A percentile compares a stretch with the other conserved stretches of the same genome.
Evolutionary conservation across 164 flowering plant genomes (phyloP).

Genomic region (Piper betle): DNA sequence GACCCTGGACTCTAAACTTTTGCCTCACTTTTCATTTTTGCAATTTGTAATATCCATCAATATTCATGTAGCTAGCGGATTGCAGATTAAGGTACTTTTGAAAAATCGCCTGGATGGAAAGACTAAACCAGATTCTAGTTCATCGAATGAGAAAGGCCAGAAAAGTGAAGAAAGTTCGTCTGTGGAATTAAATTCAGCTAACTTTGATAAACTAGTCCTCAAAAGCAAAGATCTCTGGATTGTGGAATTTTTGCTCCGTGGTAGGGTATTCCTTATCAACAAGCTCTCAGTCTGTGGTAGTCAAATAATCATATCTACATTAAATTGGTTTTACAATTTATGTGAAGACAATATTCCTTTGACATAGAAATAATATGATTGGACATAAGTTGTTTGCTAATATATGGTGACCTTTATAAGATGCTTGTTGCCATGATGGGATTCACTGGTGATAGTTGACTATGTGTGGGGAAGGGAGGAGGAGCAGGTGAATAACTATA

Average conservation of each 20-base stretch:
- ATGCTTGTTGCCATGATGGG: too few relatives aligned
- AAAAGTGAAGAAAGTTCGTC: constrained; percentile 72
- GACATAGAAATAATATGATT: too few relatives aligned
- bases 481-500: too few relatives aligned
- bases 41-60: not conserved
- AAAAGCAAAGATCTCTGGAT: constrained; percentile 96
- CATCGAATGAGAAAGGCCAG: constrained; percentile 41
- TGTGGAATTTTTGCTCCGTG: constrained; percentile 99
- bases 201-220: constrained; percentile 77
- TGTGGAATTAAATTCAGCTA: constrained; percentile 56
- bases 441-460: too few relatives aligned
- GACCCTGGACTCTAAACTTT: not conserved
- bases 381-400: too few relatives aligned
- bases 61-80: constrained; percentile 1
- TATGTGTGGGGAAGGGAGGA: too few relatives aligned
- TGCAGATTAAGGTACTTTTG: constrained; percentile 68
- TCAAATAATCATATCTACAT: too few relatives aligned
- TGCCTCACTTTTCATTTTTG: not conserved
- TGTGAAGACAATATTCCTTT: too few relatives aligned
- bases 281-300: not conserved
- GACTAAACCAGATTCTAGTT: constrained; percentile 36
- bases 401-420: too few relatives aligned
- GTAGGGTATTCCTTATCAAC: constrained; percentile 23
- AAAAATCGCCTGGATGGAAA: constrained; percentile 76
- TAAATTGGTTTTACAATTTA: too few relatives aligned